Conservation (phyloP, 2,329 filamentous ascomycete species). For the Aspergillus sp. region DNA sequence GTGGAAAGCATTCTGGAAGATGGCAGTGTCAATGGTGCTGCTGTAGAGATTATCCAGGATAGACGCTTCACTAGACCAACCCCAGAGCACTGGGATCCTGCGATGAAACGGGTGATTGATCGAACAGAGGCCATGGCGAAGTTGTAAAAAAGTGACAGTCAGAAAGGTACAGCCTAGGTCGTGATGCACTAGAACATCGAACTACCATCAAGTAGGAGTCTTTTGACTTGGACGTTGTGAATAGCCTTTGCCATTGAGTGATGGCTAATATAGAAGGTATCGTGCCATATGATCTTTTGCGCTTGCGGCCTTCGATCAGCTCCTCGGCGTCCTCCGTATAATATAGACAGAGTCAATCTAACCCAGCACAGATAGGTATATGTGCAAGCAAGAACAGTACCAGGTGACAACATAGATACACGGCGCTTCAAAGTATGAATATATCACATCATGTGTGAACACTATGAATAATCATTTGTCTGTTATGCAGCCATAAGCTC, state of each 20-base stretch:
- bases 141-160: not conserved
- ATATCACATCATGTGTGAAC: not conserved
- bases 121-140: not conserved
- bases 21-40: not conserved
- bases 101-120: not conserved
- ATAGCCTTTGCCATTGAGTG: not conserved
- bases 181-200: too few species aligned
- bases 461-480: not conserved
- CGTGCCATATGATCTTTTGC: not conserved
- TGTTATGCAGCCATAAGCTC: constrained; percentile 10
- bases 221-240: not conserved
- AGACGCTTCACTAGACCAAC: not conserved
- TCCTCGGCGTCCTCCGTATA: not conserved
- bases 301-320: not conserved
- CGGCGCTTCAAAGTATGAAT: not conserved
- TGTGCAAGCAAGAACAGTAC: constrained; percentile 3
- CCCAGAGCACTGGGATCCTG: not conserved
- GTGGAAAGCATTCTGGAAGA: not conserved
- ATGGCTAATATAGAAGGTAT: not conserved
- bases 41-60: not conserved
- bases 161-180: too few species aligned
- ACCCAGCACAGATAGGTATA: constrained; percentile 12
- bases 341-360: not conserved
- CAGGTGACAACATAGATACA: not conserved
- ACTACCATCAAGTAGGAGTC: not conserved